Evolutionary conservation across 345 rosid species (phyloP), one percentile per base, ranked within the genome.

Genomic region (Turritis glabra): DNA sequence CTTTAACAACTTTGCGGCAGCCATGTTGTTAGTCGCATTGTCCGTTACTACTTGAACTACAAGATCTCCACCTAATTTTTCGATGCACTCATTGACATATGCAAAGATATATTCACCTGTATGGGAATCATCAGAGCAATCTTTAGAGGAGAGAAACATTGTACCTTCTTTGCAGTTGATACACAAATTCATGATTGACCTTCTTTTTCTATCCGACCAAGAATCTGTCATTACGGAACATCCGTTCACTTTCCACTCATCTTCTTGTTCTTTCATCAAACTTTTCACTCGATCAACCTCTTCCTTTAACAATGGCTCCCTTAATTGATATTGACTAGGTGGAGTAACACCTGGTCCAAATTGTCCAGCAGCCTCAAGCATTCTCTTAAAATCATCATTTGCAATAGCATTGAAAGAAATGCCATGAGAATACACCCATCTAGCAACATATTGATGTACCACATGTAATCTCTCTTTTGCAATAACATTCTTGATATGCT

Each of bases 11-110:
- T 46, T 47, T 27, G 44, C 26, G 18, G 44, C 70, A 19, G 15
- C 13, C 57, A 65, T 65, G n/a, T 65, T 41, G 22, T 63, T 38
- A 25, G 17, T n/a, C 5, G 69, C 55, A 46, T 64, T 64, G 7
- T 46, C 55, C 0, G 55, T 46, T n/a, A 64, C 69, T 12, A 56
- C 62, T 56, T 56, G 41, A 30, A 60, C n/a, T 11, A 33, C 47
- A 37, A 37, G 35, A 32, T 32, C 64, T 30, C 15, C 43, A 58
- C 46, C 64, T 13, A 58, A 5, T 29, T 27, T 56, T 12, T 56
- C 40, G 12, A 56, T 57, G 63, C 26, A 33, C 63, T 32, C 63
- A 30, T 32, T 57, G n/a, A 57, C 14, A 32, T 32, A 57, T 2
- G 18, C 43, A 57, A 58, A 18, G 5, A 60, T 60, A 21, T 33